Evolutionary conservation across 768 basidiomycete species (phyloP).

Genomic region (Pleurotus giganteus): DNA sequence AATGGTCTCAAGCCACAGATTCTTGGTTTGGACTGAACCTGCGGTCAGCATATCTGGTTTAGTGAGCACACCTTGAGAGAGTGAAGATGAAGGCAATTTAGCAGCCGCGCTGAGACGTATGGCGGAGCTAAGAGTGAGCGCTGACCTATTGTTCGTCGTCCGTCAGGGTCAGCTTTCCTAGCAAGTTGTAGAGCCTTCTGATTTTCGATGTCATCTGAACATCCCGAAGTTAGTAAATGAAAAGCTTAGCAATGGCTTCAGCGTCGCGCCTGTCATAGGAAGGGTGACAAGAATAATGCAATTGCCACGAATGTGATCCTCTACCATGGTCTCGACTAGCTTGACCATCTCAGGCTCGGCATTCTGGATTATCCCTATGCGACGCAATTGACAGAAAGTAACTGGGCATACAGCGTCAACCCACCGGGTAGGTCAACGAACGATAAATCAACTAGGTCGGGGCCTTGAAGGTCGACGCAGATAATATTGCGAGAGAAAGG

Average conservation of each 20-base stretch:
- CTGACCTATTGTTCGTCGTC: conserved; percentile 51
- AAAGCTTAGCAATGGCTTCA: background rate
- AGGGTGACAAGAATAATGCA: conserved; percentile 52
- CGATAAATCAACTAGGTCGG: conserved; percentile 34
- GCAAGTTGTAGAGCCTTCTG: conserved; percentile 53
- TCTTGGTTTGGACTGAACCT: conserved; percentile 31
- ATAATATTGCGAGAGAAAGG: conserved; percentile 41
- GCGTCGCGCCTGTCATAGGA: conserved; percentile 48
- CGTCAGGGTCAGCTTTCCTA: conserved; percentile 40
- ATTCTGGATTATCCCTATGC: conserved; percentile 47
- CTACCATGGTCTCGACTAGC: conserved; percentile 48
- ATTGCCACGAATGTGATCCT: conserved; percentile 47
- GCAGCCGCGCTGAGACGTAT: background rate
- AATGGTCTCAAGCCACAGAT: conserved; percentile 41
- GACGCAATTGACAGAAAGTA: background rate
- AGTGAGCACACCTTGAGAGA: conserved; percentile 59
- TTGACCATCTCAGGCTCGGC: conserved; percentile 39
- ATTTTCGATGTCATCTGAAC: conserved; percentile 56
- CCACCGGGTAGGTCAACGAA: conserved; percentile 40
- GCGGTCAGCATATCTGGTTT: conserved; percentile 49
- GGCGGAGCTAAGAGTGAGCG: background rate
- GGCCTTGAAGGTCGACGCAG: conserved; percentile 37
- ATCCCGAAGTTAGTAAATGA: background rate
- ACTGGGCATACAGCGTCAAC: background rate
- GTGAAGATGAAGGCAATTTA: no score